These are phyloP conservation scores for Lactifluus echinatus DNA, from an alignment of 768 basidiomycete genomes.

Conservation along the genomic window DNA sequence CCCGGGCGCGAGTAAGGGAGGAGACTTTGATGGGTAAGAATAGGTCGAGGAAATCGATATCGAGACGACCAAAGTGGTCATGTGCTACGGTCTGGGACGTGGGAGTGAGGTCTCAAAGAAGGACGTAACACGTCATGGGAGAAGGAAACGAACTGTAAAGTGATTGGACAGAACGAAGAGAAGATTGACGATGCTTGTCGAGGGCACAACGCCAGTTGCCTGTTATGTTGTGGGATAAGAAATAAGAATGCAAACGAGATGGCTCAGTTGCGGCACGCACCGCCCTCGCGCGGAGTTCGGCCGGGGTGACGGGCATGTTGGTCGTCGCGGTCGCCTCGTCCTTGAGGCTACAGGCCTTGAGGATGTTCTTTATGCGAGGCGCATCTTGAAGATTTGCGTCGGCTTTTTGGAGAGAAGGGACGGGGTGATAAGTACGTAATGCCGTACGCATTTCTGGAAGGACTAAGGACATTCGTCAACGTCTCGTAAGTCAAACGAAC, in stretches of 20 bases:
- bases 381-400: constrained; percentile 69
- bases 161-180: constrained; percentile 62
- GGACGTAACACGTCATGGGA: neutral
- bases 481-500: neutral
- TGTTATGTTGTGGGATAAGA: constrained; percentile 30
- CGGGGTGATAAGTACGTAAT: constrained; percentile 68
- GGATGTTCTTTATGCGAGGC: constrained; percentile 66
- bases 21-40: constrained; percentile 35
- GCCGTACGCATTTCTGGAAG: constrained; percentile 76
- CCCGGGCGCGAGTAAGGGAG: constrained; percentile 35
- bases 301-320: constrained; percentile 42
- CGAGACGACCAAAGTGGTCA: constrained; percentile 29
- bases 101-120: neutral
- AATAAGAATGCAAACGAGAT: constrained; percentile 1
- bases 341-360: constrained; percentile 51
- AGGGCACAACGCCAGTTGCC: constrained; percentile 43
- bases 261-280: constrained; percentile 31
- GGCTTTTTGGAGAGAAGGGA: constrained; percentile 62
- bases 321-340: constrained; percentile 35
- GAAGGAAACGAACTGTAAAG: constrained; percentile 27
- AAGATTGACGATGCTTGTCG: constrained; percentile 62
- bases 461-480: constrained; percentile 33
- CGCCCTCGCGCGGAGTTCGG: constrained; percentile 45
- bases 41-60: constrained; percentile 34
- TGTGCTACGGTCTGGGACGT: constrained; percentile 28